Evolutionary conservation across 2,329 filamentous ascomycete species (phyloP), one percentile per base, ranked within the genome.

Genomic region (Septoria linicola): DNA sequence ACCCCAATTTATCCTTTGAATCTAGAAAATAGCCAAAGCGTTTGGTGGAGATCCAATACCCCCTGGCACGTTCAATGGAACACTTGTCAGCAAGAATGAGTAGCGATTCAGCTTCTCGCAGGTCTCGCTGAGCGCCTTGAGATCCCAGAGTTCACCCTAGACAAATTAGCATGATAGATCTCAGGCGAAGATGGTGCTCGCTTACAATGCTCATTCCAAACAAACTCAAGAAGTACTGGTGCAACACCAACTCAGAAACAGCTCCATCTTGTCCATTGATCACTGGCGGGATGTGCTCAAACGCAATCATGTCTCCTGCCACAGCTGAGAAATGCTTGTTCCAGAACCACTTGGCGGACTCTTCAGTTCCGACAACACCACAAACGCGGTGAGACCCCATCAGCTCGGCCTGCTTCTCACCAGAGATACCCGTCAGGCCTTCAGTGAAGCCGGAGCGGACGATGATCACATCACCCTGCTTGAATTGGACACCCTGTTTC

Each of bases 291-390:
- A 67, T 65, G 8, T 62, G 60, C 59, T 83, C 80, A 54, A 80
- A 77, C 4, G 70, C 72, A 8, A 80, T 76, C 41, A 75, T 73
- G 51, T 84, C 81, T 2, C 80, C 78, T 0, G 75, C 81, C 0
- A 82, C 74, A 1, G 80, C 81, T 0, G 79, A 69, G 57, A 84
- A 81, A 11, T 72, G 68, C 42, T 76, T 72, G 47, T 82, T 75
- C 79, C 80, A 83, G 14, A 83, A 68, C 80, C 80, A 84, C 31
- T 73, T 70, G 11, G 81, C 69, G 5, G 74, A 75, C 4, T 71
- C 72, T 13, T 75, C 68, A 2, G 72, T 74, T 0, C 75, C 75
- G 42, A 79, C 72, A 2, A 81, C 68, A 60, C 63, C 74, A 34
- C 63, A 66, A 8, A 60, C 55, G 4, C 59, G 48, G 34, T 66